Conservation (phyloP, 352 stramenopile genomes). For the Globisporangium radiosum region DNA sequence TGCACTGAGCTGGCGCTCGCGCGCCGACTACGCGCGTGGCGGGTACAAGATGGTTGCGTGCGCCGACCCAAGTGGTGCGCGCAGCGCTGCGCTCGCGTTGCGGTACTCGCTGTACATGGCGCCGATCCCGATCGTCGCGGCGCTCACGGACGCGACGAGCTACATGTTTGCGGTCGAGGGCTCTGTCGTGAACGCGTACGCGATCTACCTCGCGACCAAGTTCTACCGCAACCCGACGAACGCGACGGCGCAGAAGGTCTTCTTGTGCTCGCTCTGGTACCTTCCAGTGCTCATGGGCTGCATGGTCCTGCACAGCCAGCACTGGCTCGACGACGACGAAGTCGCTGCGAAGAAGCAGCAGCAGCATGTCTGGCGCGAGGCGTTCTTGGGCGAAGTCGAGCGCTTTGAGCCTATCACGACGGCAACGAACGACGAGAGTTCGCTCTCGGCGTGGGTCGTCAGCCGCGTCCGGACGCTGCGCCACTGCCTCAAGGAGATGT, state of each 20-base stretch:
- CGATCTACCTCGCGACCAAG: slow-evolving; percentile 91
- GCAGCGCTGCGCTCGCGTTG: slow-evolving; percentile 90
- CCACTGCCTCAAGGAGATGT: slow-evolving; percentile 70
- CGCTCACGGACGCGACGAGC: slow-evolving; percentile 91
- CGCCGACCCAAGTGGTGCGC: slow-evolving; percentile 87
- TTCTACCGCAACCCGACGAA: slow-evolving; percentile 95
- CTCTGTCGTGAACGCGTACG: slow-evolving; percentile 93
- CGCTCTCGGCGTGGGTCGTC: slow-evolving; percentile 56
- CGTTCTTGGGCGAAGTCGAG: slow-evolving; percentile 67
- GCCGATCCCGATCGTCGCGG: slow-evolving; percentile 91
- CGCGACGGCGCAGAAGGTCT: slow-evolving; percentile 94
- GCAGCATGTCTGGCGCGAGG: slow-evolving; percentile 59
- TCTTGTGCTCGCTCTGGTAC: slow-evolving; percentile 97
- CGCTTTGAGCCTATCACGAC: slow-evolving; percentile 41
- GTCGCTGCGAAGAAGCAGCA: slow-evolving; percentile 45
- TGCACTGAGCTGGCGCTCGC: slow-evolving; percentile 95
- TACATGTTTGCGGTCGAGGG: slow-evolving; percentile 99
- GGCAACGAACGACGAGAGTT: slow-evolving; percentile 36
- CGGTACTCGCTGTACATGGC: slow-evolving; percentile 94
- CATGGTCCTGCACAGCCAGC: slow-evolving; percentile 96
- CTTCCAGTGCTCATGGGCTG: slow-evolving; percentile 95
- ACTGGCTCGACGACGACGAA: slow-evolving; percentile 79
- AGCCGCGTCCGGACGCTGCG: slow-evolving; percentile 56
- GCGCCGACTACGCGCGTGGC: slow-evolving; percentile 87
- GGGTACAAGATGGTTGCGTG: slow-evolving; percentile 95